Evolutionary conservation across 345 rosid species (phyloP), one percentile per base, ranked within the genome.

Genomic region (Geranium rotundifolium): DNA sequence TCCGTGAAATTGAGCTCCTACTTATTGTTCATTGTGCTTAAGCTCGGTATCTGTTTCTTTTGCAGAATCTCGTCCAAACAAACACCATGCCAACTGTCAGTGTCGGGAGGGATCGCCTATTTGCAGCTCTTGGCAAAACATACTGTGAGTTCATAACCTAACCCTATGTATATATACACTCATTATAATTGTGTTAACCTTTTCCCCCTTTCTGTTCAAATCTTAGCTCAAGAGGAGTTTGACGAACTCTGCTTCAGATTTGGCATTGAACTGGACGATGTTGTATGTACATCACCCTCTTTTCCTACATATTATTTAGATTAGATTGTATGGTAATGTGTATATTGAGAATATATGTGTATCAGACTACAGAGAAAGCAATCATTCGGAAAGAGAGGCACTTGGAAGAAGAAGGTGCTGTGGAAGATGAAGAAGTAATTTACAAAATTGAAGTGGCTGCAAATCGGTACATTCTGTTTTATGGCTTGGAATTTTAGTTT

Each of bases 201-300:
- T 57, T 39, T 14, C 6, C 14, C 16, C 23, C 7, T 4, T 58
- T 27, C 19, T 54, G 52, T 10, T 60, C 8, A 57, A 29, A 31
- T 65, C 20, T 54, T 56, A 91, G 98, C 84, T 14, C 77, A 77
- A 66, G 95, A 88, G 67, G 84, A 87, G 72, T 93, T 90, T 27
- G 95, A 90, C 57, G 97, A 86, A 59, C 76, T 93, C 31, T 93
- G 99, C 82, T 93, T 90, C 84, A 34, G 75, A 27, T 93, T 90
- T 5, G 99, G 99, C 6, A 88, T 93, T 29, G 96, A 93, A 77
- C 95, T 93, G 19, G 99, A 90, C 37, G 99, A 86, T 66, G 99
- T 83, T 87, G 99, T 93, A 56, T n/a, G 29, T 34, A 2, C 13
- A 0, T 8, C 41, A 19, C 49, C 14, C 60, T 67, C 39, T 46